These are phyloP conservation scores for Castanea crenata DNA, from an alignment of 306 rosid species.

Conservation along the genomic window DNA sequence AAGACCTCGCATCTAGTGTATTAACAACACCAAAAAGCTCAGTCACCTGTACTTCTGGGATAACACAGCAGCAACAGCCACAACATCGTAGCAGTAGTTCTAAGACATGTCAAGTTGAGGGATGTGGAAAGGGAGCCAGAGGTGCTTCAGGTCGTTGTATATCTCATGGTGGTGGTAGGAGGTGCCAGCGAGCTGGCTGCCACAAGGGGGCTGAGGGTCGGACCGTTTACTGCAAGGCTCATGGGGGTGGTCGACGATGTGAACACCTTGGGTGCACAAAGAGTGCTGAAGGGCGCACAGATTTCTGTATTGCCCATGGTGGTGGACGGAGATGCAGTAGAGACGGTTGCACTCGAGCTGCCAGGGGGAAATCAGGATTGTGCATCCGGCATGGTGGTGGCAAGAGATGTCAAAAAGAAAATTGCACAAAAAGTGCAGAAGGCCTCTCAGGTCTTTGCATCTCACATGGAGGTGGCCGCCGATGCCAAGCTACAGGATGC, in stretches of 20 bases:
- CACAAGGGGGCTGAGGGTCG: conserved; percentile 97
- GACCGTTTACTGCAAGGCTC: conserved; percentile 95
- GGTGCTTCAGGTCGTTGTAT: conserved; percentile 96
- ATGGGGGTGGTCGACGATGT: conserved; percentile 97
- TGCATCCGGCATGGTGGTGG: conserved; percentile 97
- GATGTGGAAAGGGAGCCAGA: conserved; percentile 95
- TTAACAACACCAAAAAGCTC: conserved; percentile 66
- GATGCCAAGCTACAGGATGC: conserved; percentile 81
- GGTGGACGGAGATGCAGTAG: conserved; percentile 90
- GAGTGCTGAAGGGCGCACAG: conserved; percentile 98
- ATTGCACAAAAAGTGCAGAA: conserved; percentile 93
- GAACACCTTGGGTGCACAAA: conserved; percentile 92
- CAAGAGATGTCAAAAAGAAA: conserved; percentile 87
- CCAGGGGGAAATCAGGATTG: conserved; percentile 92
- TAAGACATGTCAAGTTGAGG: conserved; percentile 79
- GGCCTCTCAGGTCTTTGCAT: conserved; percentile 95
- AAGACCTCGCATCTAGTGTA: conserved; percentile 47
- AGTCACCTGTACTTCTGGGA: conserved; percentile 67
- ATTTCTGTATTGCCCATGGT: conserved; percentile 94
- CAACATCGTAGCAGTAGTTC: conserved; percentile 55
- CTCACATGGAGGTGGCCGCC: conserved; percentile 94
- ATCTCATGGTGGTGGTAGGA: conserved; percentile 94
- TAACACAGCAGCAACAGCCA: conserved; percentile 52
- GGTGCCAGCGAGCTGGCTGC: conserved; percentile 92
- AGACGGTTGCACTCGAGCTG: conserved; percentile 83